Evolutionary conservation across 768 basidiomycete species (phyloP).

Genomic region (Cyclocybe cylindracea): DNA sequence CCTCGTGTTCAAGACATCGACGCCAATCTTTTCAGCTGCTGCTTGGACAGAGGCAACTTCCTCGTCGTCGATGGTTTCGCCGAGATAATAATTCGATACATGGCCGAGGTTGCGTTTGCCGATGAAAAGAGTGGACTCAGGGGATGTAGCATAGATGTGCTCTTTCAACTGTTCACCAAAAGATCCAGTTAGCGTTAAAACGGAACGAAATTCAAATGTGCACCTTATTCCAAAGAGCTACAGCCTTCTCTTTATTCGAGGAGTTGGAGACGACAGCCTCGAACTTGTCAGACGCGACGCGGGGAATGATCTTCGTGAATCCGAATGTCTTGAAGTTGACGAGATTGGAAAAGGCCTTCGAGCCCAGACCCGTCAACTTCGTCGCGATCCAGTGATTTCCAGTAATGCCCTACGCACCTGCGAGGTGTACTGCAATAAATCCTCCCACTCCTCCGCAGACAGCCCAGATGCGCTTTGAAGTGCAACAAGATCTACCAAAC

Average conservation of each 20-base stretch:
- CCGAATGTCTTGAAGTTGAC: conserved; percentile 84
- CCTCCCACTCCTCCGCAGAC: conserved; percentile 62
- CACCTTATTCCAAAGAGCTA: conserved; percentile 62
- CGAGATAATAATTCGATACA: conserved; percentile 84
- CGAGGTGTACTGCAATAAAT: conserved; percentile 67
- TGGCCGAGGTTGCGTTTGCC: conserved; percentile 81
- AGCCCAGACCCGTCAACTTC: neutral
- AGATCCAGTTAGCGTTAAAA: neutral
- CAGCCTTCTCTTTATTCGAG: conserved; percentile 54
- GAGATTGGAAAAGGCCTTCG: conserved; percentile 58
- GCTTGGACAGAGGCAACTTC: conserved; percentile 78
- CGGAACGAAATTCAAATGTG: neutral
- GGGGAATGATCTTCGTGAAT: conserved; percentile 84
- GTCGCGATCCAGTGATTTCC: neutral
- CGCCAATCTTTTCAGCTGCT: conserved; percentile 71
- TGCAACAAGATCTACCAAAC: conserved; percentile 53
- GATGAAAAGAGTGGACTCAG: conserved; percentile 70
- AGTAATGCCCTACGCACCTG: conserved; percentile 51
- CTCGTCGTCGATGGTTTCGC: conserved; percentile 67
- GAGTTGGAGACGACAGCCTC: conserved; percentile 61
- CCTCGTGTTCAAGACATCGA: conserved; percentile 86
- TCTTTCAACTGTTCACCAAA: conserved; percentile 55
- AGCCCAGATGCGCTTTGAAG: conserved; percentile 59
- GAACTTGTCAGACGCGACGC: conserved; percentile 62
- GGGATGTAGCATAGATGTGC: conserved; percentile 69